Percentiles rank a stretch among this genome's conserved stretches.
phyloP scores from a whole-genome alignment of 2,329 filamentous ascomycete genomes.

The Ceratocystis destructans region DNA sequence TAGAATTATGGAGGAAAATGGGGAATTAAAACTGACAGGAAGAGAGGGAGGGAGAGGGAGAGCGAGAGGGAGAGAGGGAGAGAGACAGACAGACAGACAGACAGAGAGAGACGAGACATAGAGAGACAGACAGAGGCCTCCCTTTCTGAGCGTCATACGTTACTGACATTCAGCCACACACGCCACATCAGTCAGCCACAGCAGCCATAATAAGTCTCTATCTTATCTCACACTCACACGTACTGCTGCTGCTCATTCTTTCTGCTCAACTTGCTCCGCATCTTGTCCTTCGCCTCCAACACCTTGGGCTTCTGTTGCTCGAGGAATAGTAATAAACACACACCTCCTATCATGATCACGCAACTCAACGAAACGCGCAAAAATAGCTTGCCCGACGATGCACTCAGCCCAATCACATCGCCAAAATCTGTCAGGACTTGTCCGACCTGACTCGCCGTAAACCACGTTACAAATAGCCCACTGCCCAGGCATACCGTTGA shows the following conservation, averaged over 20 bases:
- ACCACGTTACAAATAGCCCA: conserved; percentile 33
- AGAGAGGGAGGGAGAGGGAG: not conserved
- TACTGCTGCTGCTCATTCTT: conserved; percentile 23
- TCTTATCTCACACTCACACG: not conserved
- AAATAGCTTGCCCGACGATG: conserved; percentile 32
- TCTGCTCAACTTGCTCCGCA: conserved; percentile 24
- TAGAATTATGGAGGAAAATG: not conserved
- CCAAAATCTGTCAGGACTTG: conserved; percentile 32
- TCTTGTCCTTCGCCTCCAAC: conserved; percentile 21
- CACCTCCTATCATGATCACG: conserved; percentile 29
- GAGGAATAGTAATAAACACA: conserved; percentile 23
- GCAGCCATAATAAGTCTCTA: not conserved
- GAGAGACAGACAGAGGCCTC: no score
- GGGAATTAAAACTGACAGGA: no score
- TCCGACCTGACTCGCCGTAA: conserved; percentile 30
- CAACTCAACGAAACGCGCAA: conserved; percentile 35
- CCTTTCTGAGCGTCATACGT: no score
- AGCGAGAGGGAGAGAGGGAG: not conserved
- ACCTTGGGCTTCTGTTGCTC: conserved; percentile 20
- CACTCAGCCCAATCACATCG: conserved; percentile 33
- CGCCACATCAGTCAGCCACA: no score
- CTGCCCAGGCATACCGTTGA: conserved; percentile 29
- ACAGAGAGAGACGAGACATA: not conserved
- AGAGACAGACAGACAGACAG: no score
- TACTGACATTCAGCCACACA: no score